phyloP scores from a whole-genome alignment of 2,329 filamentous ascomycete species.

The Fusarium camptoceras region DNA sequence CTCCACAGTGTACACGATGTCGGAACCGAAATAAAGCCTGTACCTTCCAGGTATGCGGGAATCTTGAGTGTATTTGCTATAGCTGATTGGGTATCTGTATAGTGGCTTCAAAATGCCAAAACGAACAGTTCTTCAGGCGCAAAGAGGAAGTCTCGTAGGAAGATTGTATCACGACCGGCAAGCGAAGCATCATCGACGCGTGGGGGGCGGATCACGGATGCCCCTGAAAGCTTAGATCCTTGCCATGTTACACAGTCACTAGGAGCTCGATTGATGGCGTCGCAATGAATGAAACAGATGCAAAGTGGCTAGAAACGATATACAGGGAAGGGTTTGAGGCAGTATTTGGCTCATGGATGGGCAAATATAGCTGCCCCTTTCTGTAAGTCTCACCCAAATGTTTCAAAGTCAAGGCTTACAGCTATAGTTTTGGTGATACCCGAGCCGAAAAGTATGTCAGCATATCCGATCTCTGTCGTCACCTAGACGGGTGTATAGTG shows the following conservation, averaged over 20 bases:
- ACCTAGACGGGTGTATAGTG: constrained; percentile 53
- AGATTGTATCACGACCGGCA: constrained; percentile 10
- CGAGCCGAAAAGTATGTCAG: constrained; percentile 48
- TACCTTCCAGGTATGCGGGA: constrained; percentile 47
- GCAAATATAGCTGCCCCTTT: constrained; percentile 57
- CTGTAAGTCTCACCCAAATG: constrained; percentile 46
- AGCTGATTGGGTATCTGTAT: neutral
- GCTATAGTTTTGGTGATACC: constrained; percentile 40
- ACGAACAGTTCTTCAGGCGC: neutral
- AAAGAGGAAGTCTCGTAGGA: constrained; percentile 34
- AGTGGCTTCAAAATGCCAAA: constrained; percentile 47
- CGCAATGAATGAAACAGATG: constrained; percentile 27
- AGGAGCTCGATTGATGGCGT: neutral
- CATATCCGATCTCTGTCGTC: constrained; percentile 47
- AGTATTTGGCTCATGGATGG: constrained; percentile 58
- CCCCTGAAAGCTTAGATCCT: neutral
- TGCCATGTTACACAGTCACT: neutral
- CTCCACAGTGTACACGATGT: constrained; percentile 74
- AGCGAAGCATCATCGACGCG: constrained; percentile 30
- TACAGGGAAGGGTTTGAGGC: constrained; percentile 54
- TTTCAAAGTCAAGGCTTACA: constrained; percentile 3
- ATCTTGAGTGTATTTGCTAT: no score
- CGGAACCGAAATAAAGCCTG: constrained; percentile 43
- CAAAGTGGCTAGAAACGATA: constrained; percentile 46
- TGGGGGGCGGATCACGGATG: neutral